Conservation (phyloP, 345 rosid genomes). For the Lumnitzera littorea region DNA sequence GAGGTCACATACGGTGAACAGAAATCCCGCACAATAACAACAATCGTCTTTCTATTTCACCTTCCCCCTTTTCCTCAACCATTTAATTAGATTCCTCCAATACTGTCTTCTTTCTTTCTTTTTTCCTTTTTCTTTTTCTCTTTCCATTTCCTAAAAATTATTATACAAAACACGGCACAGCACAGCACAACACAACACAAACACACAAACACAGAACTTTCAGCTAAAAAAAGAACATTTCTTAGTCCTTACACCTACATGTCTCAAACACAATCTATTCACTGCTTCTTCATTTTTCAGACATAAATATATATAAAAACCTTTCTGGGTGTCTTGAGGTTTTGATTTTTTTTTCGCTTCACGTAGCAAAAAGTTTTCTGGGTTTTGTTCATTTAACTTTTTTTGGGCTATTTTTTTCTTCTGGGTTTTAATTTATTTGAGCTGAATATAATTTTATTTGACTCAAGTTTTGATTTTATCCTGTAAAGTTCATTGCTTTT, state of each 20-base stretch:
- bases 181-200: too few relatives aligned
- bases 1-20: conserved; percentile 1
- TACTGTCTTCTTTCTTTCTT: conserved; percentile 9
- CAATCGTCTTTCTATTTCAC: conserved; percentile 20
- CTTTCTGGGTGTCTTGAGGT: conserved; percentile 14
- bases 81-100: conserved; percentile 63
- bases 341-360: conserved; percentile 13
- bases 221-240: neutral
- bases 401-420: conserved; percentile 4
- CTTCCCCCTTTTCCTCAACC: conserved; percentile 32
- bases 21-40: too few relatives aligned
- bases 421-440: conserved; percentile 12
- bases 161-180: neutral
- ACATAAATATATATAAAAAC: conserved; percentile 13
- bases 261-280: neutral
- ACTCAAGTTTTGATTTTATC: conserved; percentile 4
- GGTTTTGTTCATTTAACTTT: conserved; percentile 14
- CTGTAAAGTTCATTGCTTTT: conserved; percentile 14
- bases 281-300: conserved; percentile 1
- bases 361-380: conserved; percentile 25
- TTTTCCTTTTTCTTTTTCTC: neutral
- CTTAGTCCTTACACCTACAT: too few relatives aligned
- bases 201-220: too few relatives aligned
- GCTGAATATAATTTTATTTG: conserved; percentile 23
- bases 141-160: neutral